Conservation (phyloP, 1,139 yeast genomes). For the Protomyces gravidus region DNA sequence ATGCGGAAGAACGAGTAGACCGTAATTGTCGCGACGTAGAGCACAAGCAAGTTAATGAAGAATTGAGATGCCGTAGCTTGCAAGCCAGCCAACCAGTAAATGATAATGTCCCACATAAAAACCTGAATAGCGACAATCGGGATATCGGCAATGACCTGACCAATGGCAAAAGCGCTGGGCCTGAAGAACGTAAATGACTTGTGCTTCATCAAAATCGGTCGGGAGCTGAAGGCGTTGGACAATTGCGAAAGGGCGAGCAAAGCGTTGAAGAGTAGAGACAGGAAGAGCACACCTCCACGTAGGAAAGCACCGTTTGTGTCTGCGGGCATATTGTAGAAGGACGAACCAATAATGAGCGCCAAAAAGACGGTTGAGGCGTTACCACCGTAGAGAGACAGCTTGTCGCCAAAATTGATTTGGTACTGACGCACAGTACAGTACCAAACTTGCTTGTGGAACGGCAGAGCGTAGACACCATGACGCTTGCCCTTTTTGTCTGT, state of each 20-base stretch:
- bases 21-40: constrained; percentile 52
- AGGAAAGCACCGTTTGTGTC: constrained; percentile 55
- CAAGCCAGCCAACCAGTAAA: constrained; percentile 65
- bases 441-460: constrained; percentile 2
- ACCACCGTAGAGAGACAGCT: constrained; percentile 35
- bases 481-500: neutral
- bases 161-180: constrained; percentile 71
- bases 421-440: constrained; percentile 14
- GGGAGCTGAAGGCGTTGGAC: constrained; percentile 63
- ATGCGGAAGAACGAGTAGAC: constrained; percentile 72
- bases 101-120: constrained; percentile 55
- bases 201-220: constrained; percentile 76
- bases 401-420: constrained; percentile 26
- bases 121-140: constrained; percentile 59
- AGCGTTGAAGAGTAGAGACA: constrained; percentile 72
- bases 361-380: constrained; percentile 50
- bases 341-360: constrained; percentile 59
- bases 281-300: constrained; percentile 69
- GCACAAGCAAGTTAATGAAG: constrained; percentile 59
- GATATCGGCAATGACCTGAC: constrained; percentile 62
- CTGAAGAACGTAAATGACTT: constrained; percentile 68
- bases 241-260: constrained; percentile 71
- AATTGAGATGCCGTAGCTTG: constrained; percentile 63
- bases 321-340: constrained; percentile 58
- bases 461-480: neutral